These are phyloP conservation scores for Arthrobotrys megalospora DNA, from an alignment of 2,329 filamentous ascomycete genomes.

Conservation along the genomic window DNA sequence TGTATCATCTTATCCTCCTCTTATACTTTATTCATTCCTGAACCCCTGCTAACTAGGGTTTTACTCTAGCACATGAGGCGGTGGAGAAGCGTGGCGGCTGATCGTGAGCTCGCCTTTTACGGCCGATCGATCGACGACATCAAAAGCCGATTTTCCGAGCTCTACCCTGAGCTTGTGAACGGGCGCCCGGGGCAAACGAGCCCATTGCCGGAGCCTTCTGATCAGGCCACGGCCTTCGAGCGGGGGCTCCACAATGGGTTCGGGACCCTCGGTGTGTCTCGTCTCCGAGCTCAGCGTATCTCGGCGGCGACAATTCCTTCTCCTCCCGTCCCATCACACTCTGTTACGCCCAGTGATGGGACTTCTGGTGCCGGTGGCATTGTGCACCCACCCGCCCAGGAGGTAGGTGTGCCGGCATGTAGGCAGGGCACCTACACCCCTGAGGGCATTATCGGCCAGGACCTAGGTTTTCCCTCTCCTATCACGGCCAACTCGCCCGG, in stretches of 20 bases:
- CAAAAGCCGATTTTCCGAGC: constrained; percentile 8
- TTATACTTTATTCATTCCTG: not conserved
- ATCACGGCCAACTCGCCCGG: constrained; percentile 3
- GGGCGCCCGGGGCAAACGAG: not conserved
- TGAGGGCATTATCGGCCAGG: constrained; percentile 14
- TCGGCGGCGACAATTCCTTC: not conserved
- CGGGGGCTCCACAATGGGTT: constrained; percentile 48
- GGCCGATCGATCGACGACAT: constrained; percentile 48
- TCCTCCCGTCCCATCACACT: not conserved
- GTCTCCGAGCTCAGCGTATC: constrained; percentile 32
- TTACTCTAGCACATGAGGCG: constrained; percentile 31
- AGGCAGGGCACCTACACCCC: constrained; percentile 11
- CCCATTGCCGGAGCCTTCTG: constrained; percentile 6
- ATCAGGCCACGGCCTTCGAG: constrained; percentile 36
- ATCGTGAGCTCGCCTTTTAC: constrained; percentile 36
- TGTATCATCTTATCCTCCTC: not conserved
- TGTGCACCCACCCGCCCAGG: constrained; percentile 19
- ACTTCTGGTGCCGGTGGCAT: constrained; percentile 12
- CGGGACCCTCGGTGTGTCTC: constrained; percentile 38
- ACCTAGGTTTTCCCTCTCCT: constrained; percentile 6
- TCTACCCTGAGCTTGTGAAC: constrained; percentile 24
- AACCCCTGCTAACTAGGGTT: constrained; percentile 27
- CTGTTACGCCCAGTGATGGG: constrained; percentile 13
- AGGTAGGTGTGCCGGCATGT: constrained; percentile 3
- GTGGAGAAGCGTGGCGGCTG: constrained; percentile 35